Percentiles rank a stretch among this genome's conserved stretches.
phyloP scores from a whole-genome alignment of 345 rosid species.

The Pistacia vera region DNA sequence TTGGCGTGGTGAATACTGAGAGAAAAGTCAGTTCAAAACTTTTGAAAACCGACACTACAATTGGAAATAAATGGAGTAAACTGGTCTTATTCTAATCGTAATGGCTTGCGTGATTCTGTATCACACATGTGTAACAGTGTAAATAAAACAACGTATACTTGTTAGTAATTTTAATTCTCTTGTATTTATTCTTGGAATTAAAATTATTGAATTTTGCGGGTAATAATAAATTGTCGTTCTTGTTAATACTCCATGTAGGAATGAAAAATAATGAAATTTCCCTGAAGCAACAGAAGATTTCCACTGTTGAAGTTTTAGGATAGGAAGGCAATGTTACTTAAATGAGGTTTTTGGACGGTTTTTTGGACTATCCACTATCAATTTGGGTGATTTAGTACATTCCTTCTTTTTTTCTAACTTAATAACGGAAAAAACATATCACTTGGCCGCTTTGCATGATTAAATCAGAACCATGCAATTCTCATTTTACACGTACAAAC shows the following conservation, averaged over 20 bases:
- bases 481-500: background rate
- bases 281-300: too few relatives aligned
- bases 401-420: background rate
- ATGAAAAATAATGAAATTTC: constrained; percentile 3
- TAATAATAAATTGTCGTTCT: too few relatives aligned
- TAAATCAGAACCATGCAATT: background rate
- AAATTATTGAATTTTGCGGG: too few relatives aligned
- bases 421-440: background rate
- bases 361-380: background rate
- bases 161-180: background rate
- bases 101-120: constrained; percentile 14
- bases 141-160: background rate
- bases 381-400: background rate
- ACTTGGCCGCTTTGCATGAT: background rate
- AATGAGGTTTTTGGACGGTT: background rate
- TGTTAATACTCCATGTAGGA: too few relatives aligned
- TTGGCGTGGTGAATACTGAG: background rate
- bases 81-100: background rate
- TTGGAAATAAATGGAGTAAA: background rate
- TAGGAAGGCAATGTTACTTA: too few relatives aligned
- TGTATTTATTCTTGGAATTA: too few relatives aligned
- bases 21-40: background rate
- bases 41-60: background rate
- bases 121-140: background rate
- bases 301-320: background rate